phyloP scores from a whole-genome alignment of 805 yeast genomes.

The Crinitomyces ghanaensis region DNA sequence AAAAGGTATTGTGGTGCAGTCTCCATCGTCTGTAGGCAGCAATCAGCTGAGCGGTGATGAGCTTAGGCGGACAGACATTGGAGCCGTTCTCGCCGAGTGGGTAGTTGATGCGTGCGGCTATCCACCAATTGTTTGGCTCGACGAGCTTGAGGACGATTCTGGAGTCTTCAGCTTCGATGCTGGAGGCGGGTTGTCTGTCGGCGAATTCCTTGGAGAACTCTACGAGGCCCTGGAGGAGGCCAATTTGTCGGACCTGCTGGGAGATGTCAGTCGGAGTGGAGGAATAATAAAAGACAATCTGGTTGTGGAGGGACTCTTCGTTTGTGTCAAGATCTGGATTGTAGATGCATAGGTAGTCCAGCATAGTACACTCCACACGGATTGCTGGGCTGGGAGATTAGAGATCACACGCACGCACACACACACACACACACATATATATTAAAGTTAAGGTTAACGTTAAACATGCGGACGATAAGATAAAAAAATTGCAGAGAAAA shows the following conservation, averaged over 20 bases:
- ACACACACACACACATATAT: too few species aligned
- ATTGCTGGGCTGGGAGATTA: too few species aligned
- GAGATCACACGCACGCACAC: too few species aligned
- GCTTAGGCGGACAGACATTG: constrained; percentile 27
- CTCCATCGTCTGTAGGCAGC: constrained; percentile 27
- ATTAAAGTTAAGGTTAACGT: too few species aligned
- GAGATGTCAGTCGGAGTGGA: constrained; percentile 17
- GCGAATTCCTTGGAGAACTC: constrained; percentile 18
- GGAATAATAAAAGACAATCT: constrained; percentile 27
- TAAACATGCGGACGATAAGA: too few species aligned
- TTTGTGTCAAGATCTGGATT: constrained; percentile 28
- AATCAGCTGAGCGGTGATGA: constrained; percentile 21
- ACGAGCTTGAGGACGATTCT: constrained; percentile 24
- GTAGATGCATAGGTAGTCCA: constrained; percentile 24
- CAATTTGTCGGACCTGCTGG: constrained; percentile 30
- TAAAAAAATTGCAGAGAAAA: too few species aligned
- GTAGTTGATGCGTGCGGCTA: constrained; percentile 16
- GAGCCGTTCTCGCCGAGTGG: constrained; percentile 12
- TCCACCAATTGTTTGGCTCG: constrained; percentile 23
- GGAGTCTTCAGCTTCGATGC: constrained; percentile 27
- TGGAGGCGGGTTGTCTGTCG: constrained; percentile 11
- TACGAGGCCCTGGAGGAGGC: constrained; percentile 33
- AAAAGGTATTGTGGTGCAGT: constrained; percentile 26
- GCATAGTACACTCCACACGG: too few species aligned
- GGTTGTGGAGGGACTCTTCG: constrained; percentile 26